Evolutionary conservation across 2,329 filamentous ascomycete genomes (phyloP), one percentile per base, ranked within the genome.

Genomic region (Ophiostoma fasciatum): DNA sequence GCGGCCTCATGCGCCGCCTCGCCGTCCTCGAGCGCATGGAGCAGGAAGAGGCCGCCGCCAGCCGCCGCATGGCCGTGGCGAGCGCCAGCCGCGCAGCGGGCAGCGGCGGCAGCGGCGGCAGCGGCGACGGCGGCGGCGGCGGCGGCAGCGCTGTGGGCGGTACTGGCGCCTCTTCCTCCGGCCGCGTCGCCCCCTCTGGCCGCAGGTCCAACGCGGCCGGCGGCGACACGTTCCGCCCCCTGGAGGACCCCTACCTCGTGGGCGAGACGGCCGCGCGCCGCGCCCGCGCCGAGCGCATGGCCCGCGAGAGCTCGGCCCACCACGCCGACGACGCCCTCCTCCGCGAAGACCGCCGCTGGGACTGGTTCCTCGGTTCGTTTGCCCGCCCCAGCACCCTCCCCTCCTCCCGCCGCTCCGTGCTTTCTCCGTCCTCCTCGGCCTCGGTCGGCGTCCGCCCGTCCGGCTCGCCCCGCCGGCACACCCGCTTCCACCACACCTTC

Each of bases 161-260:
- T n/a, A 12, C 34, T 14, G 11, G 22, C 11, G 2, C 45, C 28
- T 30, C 28, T 13, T 37, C 19, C 18, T 31, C 9, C 18, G 27
- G 26, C 18, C 18, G 31, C 21, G 35, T 37, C 21, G 40, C 47
- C 26, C 46, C 53, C 40, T 45, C 35, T 32, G 47, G 45, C 26
- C 37, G 25, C 39, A 21, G 35, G 42, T 41, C 13, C 28, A 17
- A 19, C 4, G 57, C 43, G 48, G 52, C 42, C 42, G 46, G 27
- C 28, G 44, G 41, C 43, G 43, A 25, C 29, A 13, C 25, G 30
- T 36, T 60, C 27, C 60, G 65, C 7, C 74, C 72, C 3, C 60
- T 76, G 14, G 77, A 82, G 53, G 77, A 81, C 45, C 76, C 75
- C 1, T 66, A 75, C 38, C 58, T 81, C 9, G 77, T 81, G 2